Conservation (phyloP, 352 stramenopile genomes). For the Globisporangium irregulare region DNA sequence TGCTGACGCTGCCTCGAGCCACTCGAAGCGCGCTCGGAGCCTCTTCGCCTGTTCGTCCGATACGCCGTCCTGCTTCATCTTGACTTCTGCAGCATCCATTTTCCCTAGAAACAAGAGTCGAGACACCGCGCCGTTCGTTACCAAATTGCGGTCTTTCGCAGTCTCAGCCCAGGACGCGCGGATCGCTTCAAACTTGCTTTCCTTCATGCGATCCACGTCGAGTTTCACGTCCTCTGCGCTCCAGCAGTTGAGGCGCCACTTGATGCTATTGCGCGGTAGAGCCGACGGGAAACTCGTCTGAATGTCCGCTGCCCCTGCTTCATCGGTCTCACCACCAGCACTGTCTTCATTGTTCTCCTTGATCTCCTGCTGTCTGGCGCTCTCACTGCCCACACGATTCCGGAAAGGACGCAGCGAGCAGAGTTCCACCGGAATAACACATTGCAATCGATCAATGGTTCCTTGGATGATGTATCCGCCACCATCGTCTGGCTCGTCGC, state of each 20-base stretch:
- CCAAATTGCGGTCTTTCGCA: conserved; percentile 39
- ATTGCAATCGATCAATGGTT: conserved; percentile 49
- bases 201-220: conserved; percentile 51
- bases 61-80: conserved; percentile 39
- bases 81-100: conserved; percentile 31
- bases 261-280: conserved; percentile 4
- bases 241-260: conserved; percentile 59
- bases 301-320: background rate
- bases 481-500: conserved; percentile 6
- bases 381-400: conserved; percentile 15
- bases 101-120: conserved; percentile 48
- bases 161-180: conserved; percentile 47
- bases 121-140: conserved; percentile 48
- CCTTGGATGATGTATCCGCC: conserved; percentile 61
- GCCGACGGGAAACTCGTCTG: conserved; percentile 7
- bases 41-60: conserved; percentile 46
- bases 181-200: conserved; percentile 51
- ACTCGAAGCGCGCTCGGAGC: conserved; percentile 38
- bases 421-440: conserved; percentile 41
- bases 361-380: background rate
- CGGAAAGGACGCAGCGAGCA: conserved; percentile 58
- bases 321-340: background rate
- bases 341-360: conserved; percentile 12
- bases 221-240: conserved; percentile 61
- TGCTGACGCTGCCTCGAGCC: conserved; percentile 24